Percentiles rank a stretch among this genome's conserved stretches.
These are phyloP conservation scores for Citrus mangshanensis DNA, from an alignment of 345 rosid genomes.

Conservation along the genomic window DNA sequence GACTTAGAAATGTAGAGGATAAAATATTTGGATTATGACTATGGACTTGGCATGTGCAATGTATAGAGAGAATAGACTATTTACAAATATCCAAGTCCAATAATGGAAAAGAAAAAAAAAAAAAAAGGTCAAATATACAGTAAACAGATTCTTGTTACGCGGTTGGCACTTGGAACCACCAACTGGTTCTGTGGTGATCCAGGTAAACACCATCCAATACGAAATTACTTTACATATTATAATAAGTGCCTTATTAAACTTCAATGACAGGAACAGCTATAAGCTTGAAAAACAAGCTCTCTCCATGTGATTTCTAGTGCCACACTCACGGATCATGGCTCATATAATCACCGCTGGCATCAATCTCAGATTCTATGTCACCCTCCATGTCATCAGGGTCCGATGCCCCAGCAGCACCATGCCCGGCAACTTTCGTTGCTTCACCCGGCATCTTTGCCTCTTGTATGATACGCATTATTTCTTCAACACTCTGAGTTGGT, in stretches of 20 bases:
- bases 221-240: neutral
- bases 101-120: neutral
- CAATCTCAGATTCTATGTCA: conserved; percentile 53
- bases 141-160: neutral
- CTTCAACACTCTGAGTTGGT: conserved; percentile 42
- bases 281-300: neutral
- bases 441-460: conserved; percentile 42
- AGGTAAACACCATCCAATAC: neutral
- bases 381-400: conserved; percentile 43
- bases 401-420: conserved; percentile 26
- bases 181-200: neutral
- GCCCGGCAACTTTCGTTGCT: conserved; percentile 25
- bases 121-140: neutral
- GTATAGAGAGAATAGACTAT: neutral
- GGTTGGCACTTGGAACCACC: neutral
- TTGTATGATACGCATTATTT: conserved; percentile 38
- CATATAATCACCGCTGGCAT: conserved; percentile 40
- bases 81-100: neutral
- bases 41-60: neutral
- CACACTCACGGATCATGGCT: conserved; percentile 2
- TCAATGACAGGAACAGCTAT: neutral
- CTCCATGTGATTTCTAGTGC: neutral
- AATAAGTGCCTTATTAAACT: neutral
- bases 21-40: too few species aligned
- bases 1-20: neutral